phyloP scores from a whole-genome alignment of 129 eudicot species.

The Erigeron canadensis region DNA sequence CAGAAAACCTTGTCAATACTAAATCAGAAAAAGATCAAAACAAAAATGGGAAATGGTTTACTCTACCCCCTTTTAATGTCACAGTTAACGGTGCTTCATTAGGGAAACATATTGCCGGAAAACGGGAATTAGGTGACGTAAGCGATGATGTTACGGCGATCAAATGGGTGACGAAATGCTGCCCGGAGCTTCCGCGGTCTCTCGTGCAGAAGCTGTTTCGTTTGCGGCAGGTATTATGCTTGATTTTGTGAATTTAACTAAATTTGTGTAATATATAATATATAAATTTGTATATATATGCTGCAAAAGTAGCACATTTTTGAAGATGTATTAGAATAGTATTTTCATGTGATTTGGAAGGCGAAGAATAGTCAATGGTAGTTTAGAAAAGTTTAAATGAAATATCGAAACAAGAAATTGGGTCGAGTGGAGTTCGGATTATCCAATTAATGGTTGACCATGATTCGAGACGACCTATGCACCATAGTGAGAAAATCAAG shows the following conservation, averaged over 20 bases:
- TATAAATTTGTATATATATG: not conserved
- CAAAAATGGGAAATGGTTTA: constrained; percentile 55
- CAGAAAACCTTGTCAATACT: constrained; percentile 2
- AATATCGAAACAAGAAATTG: no score
- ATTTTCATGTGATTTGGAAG: no score
- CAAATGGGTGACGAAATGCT: constrained; percentile 79
- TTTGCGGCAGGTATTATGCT: constrained; percentile 64
- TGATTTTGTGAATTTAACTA: not conserved
- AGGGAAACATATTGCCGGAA: constrained; percentile 45
- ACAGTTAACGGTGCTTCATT: constrained; percentile 51
- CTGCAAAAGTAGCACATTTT: not conserved
- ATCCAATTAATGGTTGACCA: no score
- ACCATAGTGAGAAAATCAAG: no score
- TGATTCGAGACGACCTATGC: no score
- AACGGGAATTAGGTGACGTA: not conserved
- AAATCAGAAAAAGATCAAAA: constrained; percentile 28
- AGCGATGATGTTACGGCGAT: constrained; percentile 53
- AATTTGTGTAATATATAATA: not conserved
- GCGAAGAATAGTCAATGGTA: no score
- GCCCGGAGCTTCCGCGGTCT: constrained; percentile 82
- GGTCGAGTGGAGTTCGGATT: no score
- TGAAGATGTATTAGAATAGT: not conserved
- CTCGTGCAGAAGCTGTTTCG: constrained; percentile 94
- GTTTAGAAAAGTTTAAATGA: no score
- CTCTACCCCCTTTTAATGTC: constrained; percentile 62